Evolutionary conservation across 257 asterid genomes (phyloP), one percentile per base, ranked within the genome.

Genomic region (Phtheirospermum japonicum): DNA sequence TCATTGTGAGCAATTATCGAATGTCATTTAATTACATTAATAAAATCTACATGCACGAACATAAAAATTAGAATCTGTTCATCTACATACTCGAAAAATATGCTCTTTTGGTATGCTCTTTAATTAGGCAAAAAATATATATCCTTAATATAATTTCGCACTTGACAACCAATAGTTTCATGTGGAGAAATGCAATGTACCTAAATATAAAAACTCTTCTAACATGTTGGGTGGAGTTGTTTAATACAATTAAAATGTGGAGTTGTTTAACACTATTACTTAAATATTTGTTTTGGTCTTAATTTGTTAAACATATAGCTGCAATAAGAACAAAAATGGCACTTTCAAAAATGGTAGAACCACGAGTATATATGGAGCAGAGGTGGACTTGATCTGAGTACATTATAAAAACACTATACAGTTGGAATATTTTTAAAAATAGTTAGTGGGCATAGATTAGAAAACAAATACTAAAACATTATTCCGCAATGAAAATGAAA

Each of bases 311-410:
- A n/a, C n/a, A n/a, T n/a, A n/a, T n/a, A n/a, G n/a, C n/a, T n/a
- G n/a, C n/a, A n/a, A n/a, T n/a, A n/a, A n/a, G n/a, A n/a, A n/a
- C n/a, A n/a, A n/a, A n/a, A n/a, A n/a, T n/a, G n/a, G n/a, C n/a
- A n/a, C n/a, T n/a, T n/a, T n/a, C n/a, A n/a, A n/a, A n/a, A n/a
- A n/a, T n/a, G n/a, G n/a, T n/a, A n/a, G n/a, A 32, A 40, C 76
- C 59, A 55, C 48, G 59, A 68, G 50, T 64, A 40, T 7, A 40
- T 40, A 53, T 78, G 71, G 63, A 64, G 16, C n/a, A n/a, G n/a
- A n/a, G n/a, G n/a, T n/a, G n/a, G n/a, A n/a, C n/a, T n/a, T n/a
- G n/a, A n/a, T n/a, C n/a, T n/a, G n/a, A n/a, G n/a, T n/a, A n/a
- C n/a, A n/a, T n/a, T n/a, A n/a, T n/a, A n/a, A n/a, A n/a, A n/a